These are phyloP conservation scores for Mychonastes homosphaera DNA, from an alignment of 139 green algal genomes.

Conservation along the genomic window DNA sequence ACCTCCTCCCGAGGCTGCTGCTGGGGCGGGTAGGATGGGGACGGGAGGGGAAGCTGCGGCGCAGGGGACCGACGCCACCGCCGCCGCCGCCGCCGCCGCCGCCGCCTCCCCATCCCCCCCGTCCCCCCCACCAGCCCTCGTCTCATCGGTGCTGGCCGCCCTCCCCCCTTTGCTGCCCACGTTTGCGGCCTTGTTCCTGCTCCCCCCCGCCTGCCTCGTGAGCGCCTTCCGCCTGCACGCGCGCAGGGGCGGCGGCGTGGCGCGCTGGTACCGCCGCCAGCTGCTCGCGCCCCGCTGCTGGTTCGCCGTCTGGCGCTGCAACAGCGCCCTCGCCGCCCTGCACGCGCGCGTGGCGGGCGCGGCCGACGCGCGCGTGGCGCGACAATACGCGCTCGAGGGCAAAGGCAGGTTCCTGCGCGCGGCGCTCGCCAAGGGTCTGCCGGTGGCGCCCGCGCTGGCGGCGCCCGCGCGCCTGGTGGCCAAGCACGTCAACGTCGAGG, in stretches of 20 bases:
- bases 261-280: slow-evolving; percentile 7
- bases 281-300: slow-evolving; percentile 22
- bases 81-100: no score
- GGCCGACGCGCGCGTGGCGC: not conserved
- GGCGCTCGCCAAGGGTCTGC: slow-evolving; percentile 12
- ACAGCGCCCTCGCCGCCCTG: slow-evolving; percentile 14
- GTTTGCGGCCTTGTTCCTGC: no score
- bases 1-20: no score
- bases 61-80: no score
- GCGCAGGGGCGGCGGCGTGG: not conserved
- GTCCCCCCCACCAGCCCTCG: no score
- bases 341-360: slow-evolving; percentile 10
- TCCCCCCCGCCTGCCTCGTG: slow-evolving; percentile 6
- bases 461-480: slow-evolving; percentile 13
- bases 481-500: slow-evolving; percentile 26
- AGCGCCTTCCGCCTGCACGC: slow-evolving; percentile 3
- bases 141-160: no score
- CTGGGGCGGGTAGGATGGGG: no score
- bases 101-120: no score
- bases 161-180: no score
- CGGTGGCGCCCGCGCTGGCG: slow-evolving; percentile 14
- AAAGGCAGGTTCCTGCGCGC: slow-evolving; percentile 24
- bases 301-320: slow-evolving; percentile 28
- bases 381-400: slow-evolving; percentile 7
- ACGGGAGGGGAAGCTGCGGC: no score